Evolutionary conservation across 116 monocot species (phyloP), one percentile per base, ranked within the genome.

Genomic region (Posidonia oceanica): DNA sequence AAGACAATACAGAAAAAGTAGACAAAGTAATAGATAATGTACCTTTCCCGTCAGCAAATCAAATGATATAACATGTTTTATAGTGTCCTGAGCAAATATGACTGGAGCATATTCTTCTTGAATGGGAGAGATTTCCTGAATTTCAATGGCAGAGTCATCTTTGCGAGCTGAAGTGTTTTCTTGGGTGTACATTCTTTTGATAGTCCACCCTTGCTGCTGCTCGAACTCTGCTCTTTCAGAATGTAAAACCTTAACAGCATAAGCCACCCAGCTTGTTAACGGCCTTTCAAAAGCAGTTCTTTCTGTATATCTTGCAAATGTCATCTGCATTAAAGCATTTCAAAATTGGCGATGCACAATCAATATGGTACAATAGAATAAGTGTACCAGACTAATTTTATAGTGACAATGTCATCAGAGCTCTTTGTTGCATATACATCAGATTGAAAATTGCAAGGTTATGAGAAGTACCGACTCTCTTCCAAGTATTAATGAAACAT

Each of bases 11-110:
- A 7, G 42, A 42, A 65, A 64, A 65, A n/a, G 14, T 65, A 39
- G 17, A 42, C 18, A 18, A 16, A 66, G 20, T 8, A 41, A 18
- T 18, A 66, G 7, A 39, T 17, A 18, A 41, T 18, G 3, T 65
- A 99, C 99, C 81, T 88, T 81, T 60, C 99, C 99, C 4, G 99
- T 80, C 64, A 99, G 71, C 99, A 99, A 84, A 68, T 99, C 99
- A 12, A 90, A 58, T 40, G 99, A 93, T 18, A 93, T 74, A 3
- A 99, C 88, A 74, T 99, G 93, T 64, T 85, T 87, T 52, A 84
- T 79, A 7, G 90, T 76, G 63, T 99, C 99, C 61, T 99, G 99
- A 8, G 93, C 90, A 70, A 99, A 99, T 48, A 99, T 93, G 58
- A 99, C 99, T 22, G 99, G 99, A 54, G 99, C 99, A 71, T 99